Conservation (phyloP, 2,329 filamentous ascomycete species). For the Fusarium pseudocircinatum region DNA sequence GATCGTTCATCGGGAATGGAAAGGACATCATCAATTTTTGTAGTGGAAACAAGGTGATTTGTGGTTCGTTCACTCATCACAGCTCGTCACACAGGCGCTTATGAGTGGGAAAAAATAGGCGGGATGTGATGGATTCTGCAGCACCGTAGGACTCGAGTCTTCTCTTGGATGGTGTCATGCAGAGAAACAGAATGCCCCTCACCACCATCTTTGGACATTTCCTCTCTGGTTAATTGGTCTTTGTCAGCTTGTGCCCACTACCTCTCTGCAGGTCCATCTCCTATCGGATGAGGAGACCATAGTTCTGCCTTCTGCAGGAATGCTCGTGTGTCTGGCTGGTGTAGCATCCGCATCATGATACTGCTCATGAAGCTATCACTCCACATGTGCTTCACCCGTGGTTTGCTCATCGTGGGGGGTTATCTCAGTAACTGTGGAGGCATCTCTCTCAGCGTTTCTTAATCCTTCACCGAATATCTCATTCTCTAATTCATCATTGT, state of each 20-base stretch:
- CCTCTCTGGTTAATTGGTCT: slow-evolving; percentile 26
- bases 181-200: slow-evolving; percentile 34
- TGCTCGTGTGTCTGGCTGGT: slow-evolving; percentile 28
- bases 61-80: slow-evolving; percentile 17
- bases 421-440: slow-evolving; percentile 5
- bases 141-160: slow-evolving; percentile 26
- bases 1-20: background rate
- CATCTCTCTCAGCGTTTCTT: background rate
- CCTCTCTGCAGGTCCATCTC: slow-evolving; percentile 40
- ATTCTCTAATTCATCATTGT: slow-evolving; percentile 6
- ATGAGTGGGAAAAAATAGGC: slow-evolving; percentile 18
- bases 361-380: slow-evolving; percentile 27
- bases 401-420: slow-evolving; percentile 27
- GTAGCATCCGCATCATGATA: slow-evolving; percentile 38
- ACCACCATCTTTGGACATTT: slow-evolving; percentile 27
- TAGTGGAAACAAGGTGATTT: slow-evolving; percentile 10
- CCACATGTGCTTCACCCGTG: slow-evolving; percentile 16
- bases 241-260: slow-evolving; percentile 22
- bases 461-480: slow-evolving; percentile 1
- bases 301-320: slow-evolving; percentile 11
- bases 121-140: slow-evolving; percentile 33
- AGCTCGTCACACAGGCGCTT: slow-evolving; percentile 33
- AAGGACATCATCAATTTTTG: background rate
- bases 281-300: slow-evolving; percentile 38
- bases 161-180: slow-evolving; percentile 44